A percentile compares a stretch with the other conserved stretches of the same genome.
Evolutionary conservation across 805 yeast genomes (phyloP).

Genomic region (Nakazawaea pomicola): DNA sequence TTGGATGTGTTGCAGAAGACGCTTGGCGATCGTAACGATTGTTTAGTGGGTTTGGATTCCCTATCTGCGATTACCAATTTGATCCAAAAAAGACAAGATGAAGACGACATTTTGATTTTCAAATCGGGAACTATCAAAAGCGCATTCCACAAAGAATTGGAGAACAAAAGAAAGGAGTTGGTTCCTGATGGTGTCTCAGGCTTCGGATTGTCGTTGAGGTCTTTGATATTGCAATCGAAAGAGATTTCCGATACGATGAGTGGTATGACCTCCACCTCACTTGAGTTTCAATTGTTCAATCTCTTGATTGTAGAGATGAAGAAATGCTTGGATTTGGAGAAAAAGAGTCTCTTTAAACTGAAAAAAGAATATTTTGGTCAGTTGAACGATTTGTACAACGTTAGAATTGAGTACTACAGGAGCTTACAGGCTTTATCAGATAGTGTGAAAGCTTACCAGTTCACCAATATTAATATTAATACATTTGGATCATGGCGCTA

Average conservation of each 20-base stretch:
- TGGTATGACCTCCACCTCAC: slow-evolving; percentile 12
- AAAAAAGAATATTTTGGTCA: slow-evolving; percentile 45
- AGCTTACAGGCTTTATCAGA: slow-evolving; percentile 87
- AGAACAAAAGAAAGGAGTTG: slow-evolving; percentile 27
- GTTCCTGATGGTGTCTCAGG: too few species aligned
- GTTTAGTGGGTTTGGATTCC: slow-evolving; percentile 26
- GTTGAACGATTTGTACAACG: slow-evolving; percentile 65
- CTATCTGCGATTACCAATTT: slow-evolving; percentile 10
- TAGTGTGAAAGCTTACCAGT: slow-evolving; percentile 52
- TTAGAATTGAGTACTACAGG: slow-evolving; percentile 76
- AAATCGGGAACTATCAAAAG: slow-evolving; percentile 20
- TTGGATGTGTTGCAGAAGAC: slow-evolving; percentile 48
- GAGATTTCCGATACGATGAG: slow-evolving; percentile 23
- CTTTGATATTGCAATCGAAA: slow-evolving; percentile 25
- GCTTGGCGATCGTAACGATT: slow-evolving; percentile 37
- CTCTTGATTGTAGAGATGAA: slow-evolving; percentile 19
- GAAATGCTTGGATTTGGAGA: slow-evolving; percentile 37
- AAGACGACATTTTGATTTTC: slow-evolving; percentile 14
- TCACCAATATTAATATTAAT: slow-evolving; percentile 18
- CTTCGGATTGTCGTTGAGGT: slow-evolving; percentile 32
- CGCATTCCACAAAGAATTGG: slow-evolving; percentile 25
- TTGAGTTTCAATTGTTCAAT: slow-evolving; percentile 18
- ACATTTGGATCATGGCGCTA: background rate
- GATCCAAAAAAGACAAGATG: slow-evolving; percentile 3
- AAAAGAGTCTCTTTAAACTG: slow-evolving; percentile 32